Base-by-base conservation (phyloP, 345 rosid species). In the Gossypium rotundifolium region DNA sequence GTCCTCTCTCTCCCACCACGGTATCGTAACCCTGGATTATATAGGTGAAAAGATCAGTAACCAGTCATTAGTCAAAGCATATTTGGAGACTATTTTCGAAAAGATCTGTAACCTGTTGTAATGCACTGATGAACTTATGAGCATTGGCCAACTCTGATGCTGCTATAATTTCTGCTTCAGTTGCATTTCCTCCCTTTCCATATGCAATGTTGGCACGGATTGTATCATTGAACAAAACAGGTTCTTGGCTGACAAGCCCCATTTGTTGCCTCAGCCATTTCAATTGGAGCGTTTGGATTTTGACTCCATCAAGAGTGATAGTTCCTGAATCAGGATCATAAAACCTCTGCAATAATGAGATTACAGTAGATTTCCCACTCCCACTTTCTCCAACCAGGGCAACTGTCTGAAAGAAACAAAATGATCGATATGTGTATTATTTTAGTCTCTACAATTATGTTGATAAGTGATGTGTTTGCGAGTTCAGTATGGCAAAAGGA, bases 351-450 rank as follows among this genome's bases (percentile, higher is more conserved):
- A 93, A 20, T 78, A 91, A 70, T 0, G 98, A 76, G 7, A 89
- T 83, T 49, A 88, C 93, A 0, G 97, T 89, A 1, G 97, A 93
- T 81, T 93, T 93, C 3, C 97, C 98, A 14, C 97, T 78, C 14
- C 98, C 97, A 46, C 97, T 93, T 75, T 91, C 98, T 78, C 95
- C 97, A 46, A 93, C 98, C 72, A 91, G 68, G 75, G 98, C 97
- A 60, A 91, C 85, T 27, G 92, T 87, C 97, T 93, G 87, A 46
- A 74, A 80, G 12, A 52, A 57, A 55, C 16, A 9, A 59, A 59
- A 59, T 11, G 33, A 59, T 59, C 29, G 29, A 52, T 45, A 61
- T 53, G 52, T 48, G 59, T 20, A 61, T n/a, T 44, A 49, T 48
- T 29, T 66, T 68, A 14, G 49, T 59, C 23, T 11, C 23, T 7